Base-by-base conservation (phyloP, 768 basidiomycete species). In the Collybiopsis luxurians region DNA sequence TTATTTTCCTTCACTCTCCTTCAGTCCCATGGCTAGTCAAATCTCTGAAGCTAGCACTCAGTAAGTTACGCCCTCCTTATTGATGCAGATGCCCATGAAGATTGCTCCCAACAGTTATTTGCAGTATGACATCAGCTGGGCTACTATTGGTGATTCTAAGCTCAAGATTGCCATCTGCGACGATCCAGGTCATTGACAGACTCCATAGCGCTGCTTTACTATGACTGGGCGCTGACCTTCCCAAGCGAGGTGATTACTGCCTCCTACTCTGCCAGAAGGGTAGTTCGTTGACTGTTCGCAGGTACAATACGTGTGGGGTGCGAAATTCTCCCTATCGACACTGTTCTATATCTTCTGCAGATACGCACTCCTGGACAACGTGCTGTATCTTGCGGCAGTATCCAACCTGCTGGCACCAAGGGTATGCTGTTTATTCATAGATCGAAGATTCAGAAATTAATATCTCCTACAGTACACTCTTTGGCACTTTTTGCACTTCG, bases 291-390 rank as follows among this genome's bases (percentile, higher is more conserved):
- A n/a, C n/a, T n/a, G 7, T 17, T 34, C 19, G 3, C 19, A 44
- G 42, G 60, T 68, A 26, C 47, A 65, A 34, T 70, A 72, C 51
- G 63, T 74, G 2, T 73, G 72, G 73, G 42, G 43, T 26, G 51
- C 61, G 15, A 62, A 55, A 43, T 61, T 72, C 19, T 55, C 65
- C 13, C 21, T 68, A 10, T 67, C 68, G 9, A 72, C 68, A 1
- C 5, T 72, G 67, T 63, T 71, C 19, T 72, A 71, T 57, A 56
- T 67, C 28, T 59, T 68, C n/a, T 73, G 69, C 52, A 69, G 72
- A 38, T 73, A 73, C 44, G 72, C 70, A 1, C 62, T 73, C 45
- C 42, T 68, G 2, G 71, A 66, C 2, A 74, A 74, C 42, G 57
- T 73, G 15, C 51, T 73, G 11, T 73, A 69, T 57, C 61, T 71